Evolutionary conservation across 768 basidiomycete species (phyloP), one percentile per base, ranked within the genome.

Genomic region (Cytidiella melzeri): DNA sequence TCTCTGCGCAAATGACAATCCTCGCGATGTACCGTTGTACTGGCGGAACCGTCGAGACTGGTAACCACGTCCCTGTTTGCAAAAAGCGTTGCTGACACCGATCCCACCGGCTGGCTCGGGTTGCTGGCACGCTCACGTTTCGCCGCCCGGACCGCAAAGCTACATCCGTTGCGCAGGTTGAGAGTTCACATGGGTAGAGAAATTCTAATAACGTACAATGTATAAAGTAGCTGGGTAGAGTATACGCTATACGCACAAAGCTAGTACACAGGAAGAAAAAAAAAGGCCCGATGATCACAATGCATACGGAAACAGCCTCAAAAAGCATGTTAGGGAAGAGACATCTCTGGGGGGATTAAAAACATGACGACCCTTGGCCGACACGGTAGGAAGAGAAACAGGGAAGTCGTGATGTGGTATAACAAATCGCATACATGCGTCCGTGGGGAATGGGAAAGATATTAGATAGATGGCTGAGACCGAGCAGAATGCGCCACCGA

Each of bases 361-460:
- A n/a, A n/a, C n/a, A n/a, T n/a, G n/a, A n/a, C n/a, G n/a, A n/a
- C n/a, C n/a, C n/a, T n/a, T n/a, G n/a, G n/a, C n/a, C 34, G 36
- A 37, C 48, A 45, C 50, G 47, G 37, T 15, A 38, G 37, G 28
- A 36, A 36, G 43, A 30, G 47, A 48, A 52, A 43, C 41, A 27
- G 24, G 13, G 19, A 43, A 30, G 34, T 47, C 53, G 52, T 27
- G 39, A 51, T 55, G 53, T 54, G 48, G 52, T 55, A 53, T 51
- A 55, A 43, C 48, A 50, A 43, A 42, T 34, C 46, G 43, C 25
- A 52, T 38, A 51, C 50, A 48, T 56, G 60, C 55, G 61, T 60
- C 59, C 61, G 58, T 61, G 55, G 40, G 47, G 58, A 53, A 51
- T 60, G 60, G 50, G 61, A 53, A 52, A 54, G 45, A 47, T 47